Percentiles rank a stretch among this genome's conserved stretches.
These are phyloP conservation scores for Apophysomyces elegans DNA, from an alignment of 371 early-diverging fungal species.

Conservation along the genomic window DNA sequence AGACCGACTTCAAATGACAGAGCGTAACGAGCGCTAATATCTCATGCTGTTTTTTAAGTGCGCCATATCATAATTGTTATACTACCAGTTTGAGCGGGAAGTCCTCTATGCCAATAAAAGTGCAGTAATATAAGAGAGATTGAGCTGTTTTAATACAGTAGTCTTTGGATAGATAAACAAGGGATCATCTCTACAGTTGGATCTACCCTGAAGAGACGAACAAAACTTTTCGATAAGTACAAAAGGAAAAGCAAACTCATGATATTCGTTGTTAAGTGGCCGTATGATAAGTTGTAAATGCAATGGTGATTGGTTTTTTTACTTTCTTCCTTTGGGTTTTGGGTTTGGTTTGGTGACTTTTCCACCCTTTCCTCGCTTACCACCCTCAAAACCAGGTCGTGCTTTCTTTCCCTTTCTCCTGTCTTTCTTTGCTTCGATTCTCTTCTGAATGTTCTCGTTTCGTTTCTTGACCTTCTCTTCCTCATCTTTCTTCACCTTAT, in stretches of 20 bases:
- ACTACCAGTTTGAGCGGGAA: no score
- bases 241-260: neutral
- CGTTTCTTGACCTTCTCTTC: conserved; percentile 73
- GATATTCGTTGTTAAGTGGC: conserved; percentile 1
- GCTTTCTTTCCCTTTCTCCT: conserved; percentile 54
- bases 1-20: no score
- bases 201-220: no score
- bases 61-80: no score
- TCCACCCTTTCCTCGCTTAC: conserved; percentile 43
- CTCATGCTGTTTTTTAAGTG: no score
- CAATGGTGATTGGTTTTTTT: neutral
- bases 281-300: conserved; percentile 7
- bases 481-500: conserved; percentile 66
- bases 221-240: no score
- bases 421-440: conserved; percentile 78
- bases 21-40: no score
- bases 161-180: no score
- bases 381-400: conserved; percentile 56
- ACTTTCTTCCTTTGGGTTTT: conserved; percentile 2
- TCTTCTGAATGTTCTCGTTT: conserved; percentile 75
- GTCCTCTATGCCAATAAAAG: no score
- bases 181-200: no score
- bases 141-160: no score
- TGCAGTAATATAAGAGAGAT: no score
- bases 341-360: conserved; percentile 36